Evolutionary conservation across 306 rosid genomes (phyloP).

Genomic region (Casuarina cunninghamiana): DNA sequence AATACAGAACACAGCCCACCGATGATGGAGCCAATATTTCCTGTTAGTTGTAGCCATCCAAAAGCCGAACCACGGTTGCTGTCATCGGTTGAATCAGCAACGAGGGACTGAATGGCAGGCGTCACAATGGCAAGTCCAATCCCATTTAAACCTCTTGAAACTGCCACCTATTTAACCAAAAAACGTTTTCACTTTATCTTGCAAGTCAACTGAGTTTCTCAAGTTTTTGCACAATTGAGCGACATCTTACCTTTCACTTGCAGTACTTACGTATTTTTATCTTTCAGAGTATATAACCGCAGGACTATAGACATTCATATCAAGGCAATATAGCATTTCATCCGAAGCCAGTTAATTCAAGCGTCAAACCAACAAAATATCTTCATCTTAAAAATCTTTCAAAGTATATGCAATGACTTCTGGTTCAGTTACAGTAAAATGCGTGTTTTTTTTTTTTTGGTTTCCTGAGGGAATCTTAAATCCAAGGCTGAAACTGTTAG

Average conservation of each 20-base stretch:
- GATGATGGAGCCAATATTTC: conserved; percentile 65
- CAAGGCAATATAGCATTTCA: background rate
- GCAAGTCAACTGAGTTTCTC: background rate
- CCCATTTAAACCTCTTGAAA: conserved; percentile 90
- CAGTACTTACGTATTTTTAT: background rate
- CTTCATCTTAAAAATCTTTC: background rate
- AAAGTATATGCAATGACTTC: background rate
- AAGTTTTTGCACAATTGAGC: background rate
- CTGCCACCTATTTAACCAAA: conserved; percentile 57
- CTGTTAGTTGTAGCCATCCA: conserved; percentile 77
- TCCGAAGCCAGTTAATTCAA: background rate
- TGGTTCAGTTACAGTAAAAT: background rate
- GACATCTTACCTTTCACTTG: background rate
- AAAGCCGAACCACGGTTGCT: conserved; percentile 75
- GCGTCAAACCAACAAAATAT: background rate
- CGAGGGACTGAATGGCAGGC: conserved; percentile 79
- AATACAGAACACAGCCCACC: conserved; percentile 73
- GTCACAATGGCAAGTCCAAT: conserved; percentile 82
- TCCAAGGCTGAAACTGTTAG: no score
- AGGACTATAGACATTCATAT: background rate
- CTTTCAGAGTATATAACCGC: background rate
- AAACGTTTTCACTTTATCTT: conserved; percentile 3
- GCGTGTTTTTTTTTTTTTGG: background rate
- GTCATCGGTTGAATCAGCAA: conserved; percentile 81
- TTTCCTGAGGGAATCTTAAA: no score